These are phyloP conservation scores for Maudiozyma barnettii DNA, from an alignment of 805 yeast species.

Conservation along the genomic window DNA sequence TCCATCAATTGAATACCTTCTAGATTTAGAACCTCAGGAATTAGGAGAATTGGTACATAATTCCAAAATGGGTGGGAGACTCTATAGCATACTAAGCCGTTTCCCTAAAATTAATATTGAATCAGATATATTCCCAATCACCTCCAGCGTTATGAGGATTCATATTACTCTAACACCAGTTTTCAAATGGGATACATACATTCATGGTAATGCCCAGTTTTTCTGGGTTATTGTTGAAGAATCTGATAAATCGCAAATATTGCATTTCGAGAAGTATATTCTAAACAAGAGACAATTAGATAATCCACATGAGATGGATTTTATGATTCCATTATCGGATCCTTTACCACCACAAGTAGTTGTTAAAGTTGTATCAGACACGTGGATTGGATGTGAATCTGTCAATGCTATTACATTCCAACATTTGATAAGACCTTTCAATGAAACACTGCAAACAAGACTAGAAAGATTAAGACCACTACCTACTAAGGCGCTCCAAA, in stretches of 20 bases:
- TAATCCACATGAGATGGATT: conserved; percentile 64
- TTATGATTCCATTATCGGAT: conserved; percentile 83
- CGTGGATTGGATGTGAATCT: conserved; percentile 83
- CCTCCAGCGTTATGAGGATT: conserved; percentile 74
- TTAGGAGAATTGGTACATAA: conserved; percentile 88
- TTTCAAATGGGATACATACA: conserved; percentile 73
- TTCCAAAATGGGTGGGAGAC: conserved; percentile 52
- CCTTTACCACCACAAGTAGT: conserved; percentile 87
- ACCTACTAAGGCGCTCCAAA: conserved; percentile 71
- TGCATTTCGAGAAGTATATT: conserved; percentile 77
- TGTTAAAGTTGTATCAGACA: conserved; percentile 69
- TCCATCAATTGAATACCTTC: conserved; percentile 59
- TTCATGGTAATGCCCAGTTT: conserved; percentile 75
- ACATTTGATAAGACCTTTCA: conserved; percentile 79
- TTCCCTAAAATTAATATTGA: conserved; percentile 72
- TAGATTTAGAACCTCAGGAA: conserved; percentile 67
- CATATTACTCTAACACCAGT: conserved; percentile 63
- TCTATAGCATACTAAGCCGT: conserved; percentile 51
- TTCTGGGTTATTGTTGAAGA: conserved; percentile 94
- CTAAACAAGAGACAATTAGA: conserved; percentile 49
- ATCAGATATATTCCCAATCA: conserved; percentile 82
- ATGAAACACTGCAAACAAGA: conserved; percentile 78
- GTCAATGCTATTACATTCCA: conserved; percentile 75
- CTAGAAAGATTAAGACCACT: conserved; percentile 74
- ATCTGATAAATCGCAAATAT: conserved; percentile 57